These are phyloP conservation scores for Ulota crispa DNA, from an alignment of 225 moss, liverwort and hornwort genomes.

Conservation along the genomic window DNA sequence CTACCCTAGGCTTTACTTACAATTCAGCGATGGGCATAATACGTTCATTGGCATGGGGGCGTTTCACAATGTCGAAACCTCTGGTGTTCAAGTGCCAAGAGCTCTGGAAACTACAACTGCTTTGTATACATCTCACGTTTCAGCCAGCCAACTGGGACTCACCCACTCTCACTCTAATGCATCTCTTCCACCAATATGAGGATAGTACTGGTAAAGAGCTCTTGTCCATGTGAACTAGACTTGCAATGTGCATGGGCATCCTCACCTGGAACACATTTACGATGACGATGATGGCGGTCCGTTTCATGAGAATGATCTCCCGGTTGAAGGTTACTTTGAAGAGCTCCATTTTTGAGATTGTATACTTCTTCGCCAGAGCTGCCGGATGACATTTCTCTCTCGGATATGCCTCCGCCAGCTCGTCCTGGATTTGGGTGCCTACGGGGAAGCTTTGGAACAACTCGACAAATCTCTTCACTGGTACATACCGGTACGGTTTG, in stretches of 20 bases:
- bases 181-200: background rate
- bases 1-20: background rate
- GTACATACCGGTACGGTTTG: conserved; percentile 64
- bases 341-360: conserved; percentile 46
- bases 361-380: conserved; percentile 52
- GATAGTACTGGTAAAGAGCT: background rate
- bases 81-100: background rate
- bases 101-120: background rate
- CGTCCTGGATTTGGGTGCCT: conserved; percentile 40
- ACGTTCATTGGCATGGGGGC: background rate
- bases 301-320: conserved; percentile 57
- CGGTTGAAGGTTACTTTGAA: conserved; percentile 62
- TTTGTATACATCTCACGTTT: background rate
- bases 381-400: conserved; percentile 54
- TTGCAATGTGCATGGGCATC: background rate
- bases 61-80: background rate
- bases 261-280: conserved; percentile 65
- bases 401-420: conserved; percentile 48
- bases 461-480: conserved; percentile 59
- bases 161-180: background rate
- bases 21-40: background rate
- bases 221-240: background rate
- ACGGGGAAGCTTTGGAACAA: conserved; percentile 42
- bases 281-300: conserved; percentile 46
- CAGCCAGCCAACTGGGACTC: background rate